phyloP scores from a whole-genome alignment of 345 rosid genomes.

The Camelina sativa region DNA sequence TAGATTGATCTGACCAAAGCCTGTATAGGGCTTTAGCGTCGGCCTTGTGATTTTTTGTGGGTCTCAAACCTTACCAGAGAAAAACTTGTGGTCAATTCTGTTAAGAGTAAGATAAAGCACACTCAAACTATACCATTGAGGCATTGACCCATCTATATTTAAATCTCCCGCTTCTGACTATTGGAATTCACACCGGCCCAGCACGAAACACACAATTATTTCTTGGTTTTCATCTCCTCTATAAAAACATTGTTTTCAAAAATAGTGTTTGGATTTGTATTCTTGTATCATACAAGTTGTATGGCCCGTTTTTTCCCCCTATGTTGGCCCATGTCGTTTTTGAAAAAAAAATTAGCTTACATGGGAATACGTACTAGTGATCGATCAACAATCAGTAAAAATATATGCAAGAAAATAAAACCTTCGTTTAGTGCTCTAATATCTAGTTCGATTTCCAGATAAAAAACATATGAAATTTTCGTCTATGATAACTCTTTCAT shows the following conservation, averaged over 20 bases:
- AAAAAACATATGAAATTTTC: no score
- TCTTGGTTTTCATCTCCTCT: not conserved
- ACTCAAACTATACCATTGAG: not conserved
- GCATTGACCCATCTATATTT: not conserved
- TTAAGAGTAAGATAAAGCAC: not conserved
- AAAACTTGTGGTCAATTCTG: not conserved
- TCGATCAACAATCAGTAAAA: no score
- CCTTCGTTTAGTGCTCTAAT: no score
- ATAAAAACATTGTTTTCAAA: not conserved
- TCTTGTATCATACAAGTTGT: no score
- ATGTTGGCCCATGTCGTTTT: no score
- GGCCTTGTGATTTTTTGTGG: not conserved
- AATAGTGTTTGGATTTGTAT: not conserved
- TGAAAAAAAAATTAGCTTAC: no score
- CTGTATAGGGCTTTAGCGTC: not conserved
- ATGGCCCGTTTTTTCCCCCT: no score
- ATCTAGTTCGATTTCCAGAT: no score
- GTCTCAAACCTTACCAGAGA: not conserved
- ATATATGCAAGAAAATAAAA: no score
- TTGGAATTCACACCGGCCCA: conserved; percentile 1
- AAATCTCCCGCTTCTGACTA: not conserved
- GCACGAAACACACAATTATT: not conserved
- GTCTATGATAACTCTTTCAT: no score
- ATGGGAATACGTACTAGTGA: no score
- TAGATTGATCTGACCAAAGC: not conserved